Conservation (phyloP, 352 stramenopile species). For the Peronosclerospora sorghi region DNA sequence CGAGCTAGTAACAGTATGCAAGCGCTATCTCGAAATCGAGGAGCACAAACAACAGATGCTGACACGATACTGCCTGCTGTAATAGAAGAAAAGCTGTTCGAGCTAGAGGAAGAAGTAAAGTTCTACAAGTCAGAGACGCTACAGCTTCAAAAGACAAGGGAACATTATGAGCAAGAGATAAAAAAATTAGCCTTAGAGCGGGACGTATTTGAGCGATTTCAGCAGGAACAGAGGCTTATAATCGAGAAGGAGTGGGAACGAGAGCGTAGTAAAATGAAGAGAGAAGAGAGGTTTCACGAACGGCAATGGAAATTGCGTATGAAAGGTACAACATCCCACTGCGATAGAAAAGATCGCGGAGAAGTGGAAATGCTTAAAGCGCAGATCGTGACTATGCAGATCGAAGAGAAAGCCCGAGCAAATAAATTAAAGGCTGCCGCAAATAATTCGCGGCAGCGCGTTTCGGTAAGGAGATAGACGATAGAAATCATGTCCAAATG, state of each 20-base stretch:
- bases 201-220: constrained; percentile 34
- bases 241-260: constrained; percentile 64
- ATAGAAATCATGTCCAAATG: neutral
- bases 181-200: constrained; percentile 45
- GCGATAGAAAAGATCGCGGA: constrained; percentile 45
- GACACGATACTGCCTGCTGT: constrained; percentile 37
- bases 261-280: constrained; percentile 65
- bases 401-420: constrained; percentile 46
- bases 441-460: constrained; percentile 52
- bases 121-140: constrained; percentile 79
- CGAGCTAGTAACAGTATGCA: constrained; percentile 1
- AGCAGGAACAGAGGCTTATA: constrained; percentile 37
- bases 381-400: constrained; percentile 71
- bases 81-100: constrained; percentile 72
- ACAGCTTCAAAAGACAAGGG: constrained; percentile 60
- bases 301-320: constrained; percentile 63
- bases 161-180: constrained; percentile 50
- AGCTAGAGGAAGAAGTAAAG: constrained; percentile 78
- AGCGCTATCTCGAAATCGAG: constrained; percentile 3
- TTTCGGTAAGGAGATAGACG: constrained; percentile 29
- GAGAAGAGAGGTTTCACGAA: constrained; percentile 53
- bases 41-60: constrained; percentile 1
- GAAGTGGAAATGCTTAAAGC: constrained; percentile 72
- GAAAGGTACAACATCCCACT: constrained; percentile 37
- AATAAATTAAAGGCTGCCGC: constrained; percentile 57